phyloP scores from a whole-genome alignment of 169 alveolate genomes.

The Plasmodium sp. region DNA sequence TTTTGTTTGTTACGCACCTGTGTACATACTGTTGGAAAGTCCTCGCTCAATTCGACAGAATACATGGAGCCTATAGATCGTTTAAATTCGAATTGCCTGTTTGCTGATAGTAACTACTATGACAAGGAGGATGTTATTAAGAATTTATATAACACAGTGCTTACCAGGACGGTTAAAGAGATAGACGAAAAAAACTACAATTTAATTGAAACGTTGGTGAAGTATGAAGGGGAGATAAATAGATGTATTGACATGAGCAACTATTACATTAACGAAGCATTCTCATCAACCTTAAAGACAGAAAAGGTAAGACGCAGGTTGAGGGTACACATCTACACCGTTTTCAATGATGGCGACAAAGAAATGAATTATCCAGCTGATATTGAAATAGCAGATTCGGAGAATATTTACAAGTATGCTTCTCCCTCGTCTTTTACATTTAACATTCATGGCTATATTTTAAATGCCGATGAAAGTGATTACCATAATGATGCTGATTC shows the following conservation, averaged over 20 bases:
- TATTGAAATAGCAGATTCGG: slow-evolving; percentile 43
- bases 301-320: slow-evolving; percentile 61
- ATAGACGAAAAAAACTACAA: slow-evolving; percentile 54
- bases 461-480: slow-evolving; percentile 62
- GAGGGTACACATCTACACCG: slow-evolving; percentile 51
- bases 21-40: not conserved
- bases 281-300: slow-evolving; percentile 46
- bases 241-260: slow-evolving; percentile 66
- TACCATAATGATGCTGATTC: slow-evolving; percentile 39
- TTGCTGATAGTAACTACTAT: slow-evolving; percentile 15
- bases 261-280: slow-evolving; percentile 67
- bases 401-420: slow-evolving; percentile 23
- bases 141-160: slow-evolving; percentile 23
- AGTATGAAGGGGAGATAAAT: slow-evolving; percentile 63
- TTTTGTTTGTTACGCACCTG: not conserved
- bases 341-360: slow-evolving; percentile 64
- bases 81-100: slow-evolving; percentile 2
- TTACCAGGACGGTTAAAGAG: slow-evolving; percentile 51
- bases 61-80: slow-evolving; percentile 56
- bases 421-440: slow-evolving; percentile 67
- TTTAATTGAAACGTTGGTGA: slow-evolving; percentile 47
- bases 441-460: slow-evolving; percentile 72
- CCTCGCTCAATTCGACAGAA: not conserved
- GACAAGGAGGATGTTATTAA: slow-evolving; percentile 58
- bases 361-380: slow-evolving; percentile 57